These are phyloP conservation scores for Lactarius sanguifluus DNA, from an alignment of 768 basidiomycete genomes.

Conservation along the genomic window DNA sequence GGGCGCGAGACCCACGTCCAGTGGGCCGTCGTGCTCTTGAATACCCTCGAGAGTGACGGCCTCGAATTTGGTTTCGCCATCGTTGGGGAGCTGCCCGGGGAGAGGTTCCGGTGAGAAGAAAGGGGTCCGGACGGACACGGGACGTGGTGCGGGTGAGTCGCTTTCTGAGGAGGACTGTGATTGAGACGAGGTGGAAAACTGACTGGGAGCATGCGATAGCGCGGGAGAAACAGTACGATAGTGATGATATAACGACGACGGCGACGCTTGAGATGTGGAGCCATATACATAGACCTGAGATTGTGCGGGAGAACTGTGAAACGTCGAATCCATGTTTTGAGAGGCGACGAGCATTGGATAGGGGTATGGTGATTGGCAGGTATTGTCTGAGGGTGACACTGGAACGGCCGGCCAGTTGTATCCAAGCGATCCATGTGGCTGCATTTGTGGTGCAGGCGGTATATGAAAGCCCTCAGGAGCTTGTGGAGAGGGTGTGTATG, in stretches of 20 bases:
- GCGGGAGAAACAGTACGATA: conserved; percentile 24
- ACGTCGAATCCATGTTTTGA: conserved; percentile 19
- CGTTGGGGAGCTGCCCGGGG: conserved; percentile 17
- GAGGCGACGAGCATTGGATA: conserved; percentile 14
- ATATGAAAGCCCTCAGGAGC: conserved; percentile 17
- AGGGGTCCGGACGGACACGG: conserved; percentile 20
- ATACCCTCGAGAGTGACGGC: conserved; percentile 12
- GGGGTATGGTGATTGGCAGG: conserved; percentile 20
- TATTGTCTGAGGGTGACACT: conserved; percentile 6
- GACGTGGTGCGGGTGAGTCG: conserved; percentile 23
- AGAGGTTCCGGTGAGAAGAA: conserved; percentile 21
- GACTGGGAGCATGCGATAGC: conserved; percentile 25
- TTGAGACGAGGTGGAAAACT: conserved; percentile 24
- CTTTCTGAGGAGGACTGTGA: conserved; percentile 28
- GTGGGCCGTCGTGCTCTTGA: conserved; percentile 14
- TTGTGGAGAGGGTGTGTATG: conserved; percentile 15
- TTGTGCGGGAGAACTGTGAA: conserved; percentile 16
- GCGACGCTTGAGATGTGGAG: conserved; percentile 11
- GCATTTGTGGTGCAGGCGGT: conserved; percentile 13
- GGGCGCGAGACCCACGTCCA: conserved; percentile 52
- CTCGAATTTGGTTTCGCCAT: conserved; percentile 19
- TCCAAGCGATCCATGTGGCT: conserved; percentile 13
- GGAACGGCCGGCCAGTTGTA: conserved; percentile 18
- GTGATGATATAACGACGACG: conserved; percentile 9
- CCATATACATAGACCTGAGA: conserved; percentile 20